A percentile compares a stretch with the other conserved stretches of the same genome.
phyloP scores from a whole-genome alignment of 176 grass and related monocot species.

The Oropetium thomaeum region DNA sequence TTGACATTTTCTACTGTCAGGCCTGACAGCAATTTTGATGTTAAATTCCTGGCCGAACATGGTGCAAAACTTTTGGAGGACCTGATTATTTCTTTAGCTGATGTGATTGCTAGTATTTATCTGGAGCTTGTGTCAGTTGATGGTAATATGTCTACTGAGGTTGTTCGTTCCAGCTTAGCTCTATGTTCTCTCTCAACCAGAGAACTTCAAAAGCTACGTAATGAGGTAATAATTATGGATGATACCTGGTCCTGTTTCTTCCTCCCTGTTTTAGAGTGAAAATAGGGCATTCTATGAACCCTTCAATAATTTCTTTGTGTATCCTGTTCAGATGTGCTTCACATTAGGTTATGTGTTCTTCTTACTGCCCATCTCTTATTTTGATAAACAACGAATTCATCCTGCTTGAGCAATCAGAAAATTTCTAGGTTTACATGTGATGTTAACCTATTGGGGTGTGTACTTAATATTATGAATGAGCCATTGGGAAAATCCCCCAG shows the following conservation, averaged over 20 bases:
- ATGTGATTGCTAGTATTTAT: slow-evolving; percentile 80
- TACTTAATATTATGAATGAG: not conserved
- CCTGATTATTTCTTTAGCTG: slow-evolving; percentile 82
- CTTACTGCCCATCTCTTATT: not conserved
- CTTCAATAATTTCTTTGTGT: not conserved
- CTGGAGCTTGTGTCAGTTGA: slow-evolving; percentile 91
- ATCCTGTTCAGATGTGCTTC: not conserved
- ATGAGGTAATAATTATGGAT: slow-evolving; percentile 62
- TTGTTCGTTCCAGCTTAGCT: slow-evolving; percentile 60
- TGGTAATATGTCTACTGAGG: slow-evolving; percentile 58
- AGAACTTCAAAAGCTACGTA: slow-evolving; percentile 81
- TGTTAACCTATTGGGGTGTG: not conserved
- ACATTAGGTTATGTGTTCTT: not conserved
- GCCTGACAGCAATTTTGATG: slow-evolving; percentile 60
- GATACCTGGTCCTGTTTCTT: not conserved
- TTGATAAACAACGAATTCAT: not conserved
- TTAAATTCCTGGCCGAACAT: slow-evolving; percentile 62
- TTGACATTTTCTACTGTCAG: slow-evolving; percentile 39
- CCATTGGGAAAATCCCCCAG: not conserved
- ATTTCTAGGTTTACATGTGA: not conserved
- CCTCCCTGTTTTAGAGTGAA: not conserved
- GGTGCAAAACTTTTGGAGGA: slow-evolving; percentile 80
- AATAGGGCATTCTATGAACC: not conserved
- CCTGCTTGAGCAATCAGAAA: not conserved
- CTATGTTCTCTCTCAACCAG: slow-evolving; percentile 83